Evolutionary conservation across 2,329 filamentous ascomycete species (phyloP).

Genomic region (Clonostachys rhizophaga): DNA sequence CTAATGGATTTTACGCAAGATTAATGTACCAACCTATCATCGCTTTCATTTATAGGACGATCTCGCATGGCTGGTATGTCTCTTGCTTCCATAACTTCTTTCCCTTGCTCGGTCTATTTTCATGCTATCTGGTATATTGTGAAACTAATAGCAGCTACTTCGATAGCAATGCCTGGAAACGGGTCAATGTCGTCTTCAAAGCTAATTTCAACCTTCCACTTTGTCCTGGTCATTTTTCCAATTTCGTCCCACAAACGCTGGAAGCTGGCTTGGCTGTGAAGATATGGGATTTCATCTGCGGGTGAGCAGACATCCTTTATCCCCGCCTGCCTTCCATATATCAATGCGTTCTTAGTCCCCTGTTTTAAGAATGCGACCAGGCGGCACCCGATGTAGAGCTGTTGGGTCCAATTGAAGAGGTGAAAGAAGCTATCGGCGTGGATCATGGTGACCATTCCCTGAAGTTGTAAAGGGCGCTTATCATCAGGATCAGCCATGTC

Average conservation of each 20-base stretch:
- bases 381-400: conserved; percentile 36
- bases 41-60: no score
- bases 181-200: conserved; percentile 6
- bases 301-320: conserved; percentile 15
- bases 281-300: conserved; percentile 24
- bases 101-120: neutral
- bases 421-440: conserved; percentile 46
- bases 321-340: conserved; percentile 48
- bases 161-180: conserved; percentile 15
- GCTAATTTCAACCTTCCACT: conserved; percentile 41
- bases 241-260: conserved; percentile 49
- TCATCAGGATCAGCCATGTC: conserved; percentile 41
- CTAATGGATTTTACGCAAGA: no score
- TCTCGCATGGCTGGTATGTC: no score
- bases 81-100: neutral
- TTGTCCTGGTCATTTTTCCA: conserved; percentile 38
- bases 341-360: conserved; percentile 35
- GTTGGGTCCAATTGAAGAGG: conserved; percentile 40
- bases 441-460: conserved; percentile 38
- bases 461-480: conserved; percentile 21
- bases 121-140: conserved; percentile 25
- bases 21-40: no score
- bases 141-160: conserved; percentile 22
- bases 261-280: conserved; percentile 45
- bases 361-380: conserved; percentile 39